phyloP scores from a whole-genome alignment of 2,329 filamentous ascomycete species.

The Dactylellina drechsleri region DNA sequence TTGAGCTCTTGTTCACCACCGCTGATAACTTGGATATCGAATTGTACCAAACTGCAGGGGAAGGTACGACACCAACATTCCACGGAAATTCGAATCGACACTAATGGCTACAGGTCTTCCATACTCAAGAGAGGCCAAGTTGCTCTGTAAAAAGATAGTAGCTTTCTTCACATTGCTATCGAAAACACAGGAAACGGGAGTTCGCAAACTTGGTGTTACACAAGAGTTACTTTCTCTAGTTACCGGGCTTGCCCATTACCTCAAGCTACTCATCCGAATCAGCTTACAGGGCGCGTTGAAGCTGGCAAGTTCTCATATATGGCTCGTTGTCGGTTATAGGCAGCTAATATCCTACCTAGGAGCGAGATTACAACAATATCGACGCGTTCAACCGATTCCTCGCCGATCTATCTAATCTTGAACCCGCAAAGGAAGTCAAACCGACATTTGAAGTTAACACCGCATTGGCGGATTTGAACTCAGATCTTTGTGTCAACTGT shows the following conservation, averaged over 20 bases:
- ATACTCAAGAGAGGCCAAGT: conserved; percentile 94
- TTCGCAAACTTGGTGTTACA: conserved; percentile 90
- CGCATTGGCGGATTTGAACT: conserved; percentile 77
- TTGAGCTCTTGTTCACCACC: conserved; percentile 89
- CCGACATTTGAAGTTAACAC: conserved; percentile 73
- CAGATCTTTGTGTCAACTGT: conserved; percentile 85
- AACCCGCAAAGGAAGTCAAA: conserved; percentile 77
- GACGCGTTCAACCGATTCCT: conserved; percentile 85
- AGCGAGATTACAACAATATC: conserved; percentile 79
- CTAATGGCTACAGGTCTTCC: conserved; percentile 72
- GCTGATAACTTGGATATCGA: conserved; percentile 84
- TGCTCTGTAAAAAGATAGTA: conserved; percentile 99
- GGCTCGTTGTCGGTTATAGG: not conserved
- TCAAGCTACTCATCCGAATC: conserved; percentile 96
- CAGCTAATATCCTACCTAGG: conserved; percentile 61
- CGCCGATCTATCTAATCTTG: conserved; percentile 83
- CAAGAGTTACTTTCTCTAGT: conserved; percentile 98
- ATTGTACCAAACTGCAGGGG: conserved; percentile 75
- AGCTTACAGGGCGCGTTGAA: conserved; percentile 92
- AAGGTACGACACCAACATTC: conserved; percentile 68
- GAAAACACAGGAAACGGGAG: conserved; percentile 91
- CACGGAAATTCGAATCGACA: not conserved
- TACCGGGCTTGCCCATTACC: conserved; percentile 93
- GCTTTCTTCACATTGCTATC: conserved; percentile 95
- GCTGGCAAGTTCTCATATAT: conserved; percentile 63